These are phyloP conservation scores for Rhodotorula sp. DNA, from an alignment of 1,284 basidiomycete genomes.

Conservation along the genomic window DNA sequence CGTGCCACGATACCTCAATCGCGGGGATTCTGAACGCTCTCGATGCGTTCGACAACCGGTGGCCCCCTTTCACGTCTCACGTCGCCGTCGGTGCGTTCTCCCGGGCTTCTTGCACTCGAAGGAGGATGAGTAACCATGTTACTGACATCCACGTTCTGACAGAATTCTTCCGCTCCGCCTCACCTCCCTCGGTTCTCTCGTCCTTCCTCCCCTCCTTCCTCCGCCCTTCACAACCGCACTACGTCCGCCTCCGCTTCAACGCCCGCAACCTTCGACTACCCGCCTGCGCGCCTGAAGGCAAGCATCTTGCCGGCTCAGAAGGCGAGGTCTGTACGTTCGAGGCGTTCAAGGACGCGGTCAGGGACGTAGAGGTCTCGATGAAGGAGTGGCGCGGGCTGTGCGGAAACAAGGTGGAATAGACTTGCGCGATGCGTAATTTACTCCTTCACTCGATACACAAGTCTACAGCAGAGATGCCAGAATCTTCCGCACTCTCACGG, in stretches of 20 bases:
- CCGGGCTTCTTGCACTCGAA: no score
- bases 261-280: slow-evolving; percentile 19
- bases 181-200: slow-evolving; percentile 4
- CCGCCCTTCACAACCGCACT: slow-evolving; percentile 12
- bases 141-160: no score
- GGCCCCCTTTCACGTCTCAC: slow-evolving; percentile 41
- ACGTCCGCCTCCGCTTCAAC: slow-evolving; percentile 37
- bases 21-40: slow-evolving; percentile 42
- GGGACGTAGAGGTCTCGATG: slow-evolving; percentile 7
- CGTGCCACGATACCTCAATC: slow-evolving; percentile 42
- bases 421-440: no score
- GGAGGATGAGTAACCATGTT: no score
- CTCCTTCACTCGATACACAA: no score
- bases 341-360: slow-evolving; percentile 27
- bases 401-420: slow-evolving; percentile 2
- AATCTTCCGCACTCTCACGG: no score
- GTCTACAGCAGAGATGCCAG: no score
- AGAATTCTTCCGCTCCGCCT: slow-evolving; percentile 24
- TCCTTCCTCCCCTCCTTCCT: slow-evolving; percentile 14
- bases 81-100: slow-evolving; percentile 29
- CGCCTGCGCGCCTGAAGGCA: slow-evolving; percentile 8
- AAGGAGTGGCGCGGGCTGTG: slow-evolving; percentile 32
- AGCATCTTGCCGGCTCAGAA: slow-evolving; percentile 21
- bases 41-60: slow-evolving; percentile 37
- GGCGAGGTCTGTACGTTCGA: slow-evolving; percentile 34